Base-by-base conservation (phyloP, 2,329 filamentous ascomycete genomes). In the Mollisia scopiformis region DNA sequence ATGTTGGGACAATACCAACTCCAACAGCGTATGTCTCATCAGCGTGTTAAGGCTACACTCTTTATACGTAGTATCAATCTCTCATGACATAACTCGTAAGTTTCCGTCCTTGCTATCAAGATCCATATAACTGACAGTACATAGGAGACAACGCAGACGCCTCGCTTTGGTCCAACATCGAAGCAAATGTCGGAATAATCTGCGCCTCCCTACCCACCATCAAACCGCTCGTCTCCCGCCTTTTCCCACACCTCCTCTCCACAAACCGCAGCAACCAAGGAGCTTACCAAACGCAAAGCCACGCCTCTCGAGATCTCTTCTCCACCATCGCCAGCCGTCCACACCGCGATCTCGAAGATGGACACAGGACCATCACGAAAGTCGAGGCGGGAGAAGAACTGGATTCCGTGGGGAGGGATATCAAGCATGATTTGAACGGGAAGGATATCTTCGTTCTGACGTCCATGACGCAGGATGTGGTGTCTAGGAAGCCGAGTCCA, bases 121-220 rank as follows among this genome's bases (percentile, higher is more conserved):
- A 16, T 27, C 30, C 7, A 21, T 25, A 5, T 14, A 31, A 30
- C 39, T 55, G 23, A 59, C 25, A 1, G 1, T 41, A 6, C n/a
- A 16, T 47, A 69, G 71, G 62, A 59, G 65, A 71, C 54, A 71
- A 71, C 49, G 68, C 69, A 27, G 66, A 71, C 47, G 55, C 71
- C 7, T 66, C 72, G 1, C 68, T 72, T 19, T 75, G 73, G 73
- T 74, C 72, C 11, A 63, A 66, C 35, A 70, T 75, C 46, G 73
- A 75, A 62, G 64, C 67, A 21, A 69, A 71, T 35, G 66, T 70
- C 7, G 78, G 76, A 16, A 79, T 81, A 21, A 73, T 74, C 37
- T 79, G 73, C 10, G 87, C 82, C 49, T 89, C 84, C 61, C 86
- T 89, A 0, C 87, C 87, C 28, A 85, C 83, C 28, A 73, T 89